Evolutionary conservation across 2,329 filamentous ascomycete genomes (phyloP), one percentile per base, ranked within the genome.

Genomic region (Cyclaneusma minus): DNA sequence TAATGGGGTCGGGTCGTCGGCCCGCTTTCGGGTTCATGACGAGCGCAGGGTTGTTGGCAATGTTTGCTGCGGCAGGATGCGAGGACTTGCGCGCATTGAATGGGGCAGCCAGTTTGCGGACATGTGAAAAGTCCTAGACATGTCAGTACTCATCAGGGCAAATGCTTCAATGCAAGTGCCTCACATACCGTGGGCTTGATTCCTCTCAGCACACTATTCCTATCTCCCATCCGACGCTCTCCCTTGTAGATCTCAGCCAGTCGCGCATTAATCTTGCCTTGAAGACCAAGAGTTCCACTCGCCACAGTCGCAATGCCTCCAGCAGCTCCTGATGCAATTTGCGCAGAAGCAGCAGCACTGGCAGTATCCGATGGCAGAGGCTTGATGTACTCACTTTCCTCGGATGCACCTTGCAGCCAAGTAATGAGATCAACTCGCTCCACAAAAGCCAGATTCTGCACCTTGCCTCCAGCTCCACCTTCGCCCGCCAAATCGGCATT

Each of bases 321-420:
- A 8, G 52, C 52, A 2, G 58, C 58, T 0, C 51, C 52, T 25
- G 54, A 50, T 12, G 53, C 55, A 33, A 65, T 63, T 36, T 65
- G 54, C 15, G 59, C 52, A 11, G 55, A 58, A 25, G 54, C 52
- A 8, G 48, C 47, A 17, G 49, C 54, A 41, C 38, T 31, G 44
- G 47, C 16, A 35, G 46, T 56, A 32, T 75, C 78, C 13, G 73
- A 74, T 14, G 77, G 77, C 26, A 91, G 52, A 6, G 82, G 75
- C 51, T 80, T 84, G 55, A 98, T 93, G 49, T 85, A 89, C 50
- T 95, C 87, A 51, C 78, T 87, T 45, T 91, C 82, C 46, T 85
- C 81, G 26, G 78, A 80, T 25, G 83, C 82, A 20, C 87, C 85
- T 45, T 87, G 82, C 28, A 98, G 60, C 82, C 84, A 98, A 11